These are phyloP conservation scores for Dillenia suffruticosa DNA, from an alignment of 164 flowering plant species.

Conservation along the genomic window DNA sequence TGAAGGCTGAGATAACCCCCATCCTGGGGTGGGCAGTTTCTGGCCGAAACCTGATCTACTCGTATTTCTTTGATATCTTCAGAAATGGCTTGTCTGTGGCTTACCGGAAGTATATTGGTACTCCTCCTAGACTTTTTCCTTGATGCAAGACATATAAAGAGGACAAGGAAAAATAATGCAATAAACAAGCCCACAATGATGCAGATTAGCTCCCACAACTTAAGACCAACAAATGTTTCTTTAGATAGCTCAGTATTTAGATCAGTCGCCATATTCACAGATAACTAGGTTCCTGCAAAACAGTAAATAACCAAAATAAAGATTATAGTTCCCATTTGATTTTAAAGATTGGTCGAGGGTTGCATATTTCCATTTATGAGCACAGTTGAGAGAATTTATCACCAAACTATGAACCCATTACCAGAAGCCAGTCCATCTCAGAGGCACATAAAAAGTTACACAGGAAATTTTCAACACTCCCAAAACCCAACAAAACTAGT, in stretches of 20 bases:
- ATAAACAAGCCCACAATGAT: conserved; percentile 48
- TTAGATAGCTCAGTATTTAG: conserved; percentile 48
- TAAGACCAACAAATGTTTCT: conserved; percentile 46
- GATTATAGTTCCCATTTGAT: background rate
- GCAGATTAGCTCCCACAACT: conserved; percentile 68
- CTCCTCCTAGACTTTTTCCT: conserved; percentile 56
- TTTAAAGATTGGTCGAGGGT: no score
- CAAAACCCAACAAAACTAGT: background rate
- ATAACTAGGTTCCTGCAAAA: conserved; percentile 14
- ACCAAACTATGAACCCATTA: background rate
- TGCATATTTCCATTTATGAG: no score
- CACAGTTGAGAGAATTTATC: background rate
- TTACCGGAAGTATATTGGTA: conserved; percentile 31
- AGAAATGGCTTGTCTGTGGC: conserved; percentile 45
- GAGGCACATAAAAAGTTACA: no score
- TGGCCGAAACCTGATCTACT: conserved; percentile 51
- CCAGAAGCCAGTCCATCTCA: background rate
- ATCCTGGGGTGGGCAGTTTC: conserved; percentile 24
- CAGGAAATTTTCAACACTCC: no score
- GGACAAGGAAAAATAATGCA: conserved; percentile 39
- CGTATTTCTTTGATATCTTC: conserved; percentile 75
- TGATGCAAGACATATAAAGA: conserved; percentile 50
- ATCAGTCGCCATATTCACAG: conserved; percentile 40
- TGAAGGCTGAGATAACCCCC: conserved; percentile 32
- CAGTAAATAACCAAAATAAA: background rate